Evolutionary conservation across 768 basidiomycete species (phyloP).

Genomic region (Boletellus ananiceps): DNA sequence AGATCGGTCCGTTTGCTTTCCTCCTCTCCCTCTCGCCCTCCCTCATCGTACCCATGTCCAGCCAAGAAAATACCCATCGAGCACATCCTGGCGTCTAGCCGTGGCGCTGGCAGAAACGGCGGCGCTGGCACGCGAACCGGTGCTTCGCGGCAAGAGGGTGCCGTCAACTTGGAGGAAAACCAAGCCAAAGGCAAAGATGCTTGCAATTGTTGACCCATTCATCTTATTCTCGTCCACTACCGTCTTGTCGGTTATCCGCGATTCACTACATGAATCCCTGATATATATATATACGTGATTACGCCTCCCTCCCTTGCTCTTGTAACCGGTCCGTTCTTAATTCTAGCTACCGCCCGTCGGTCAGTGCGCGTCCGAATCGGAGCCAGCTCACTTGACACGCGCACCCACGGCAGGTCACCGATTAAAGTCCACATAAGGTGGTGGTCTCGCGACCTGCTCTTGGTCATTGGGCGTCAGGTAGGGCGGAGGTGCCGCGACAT

Average conservation of each 20-base stretch:
- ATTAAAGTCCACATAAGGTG: conserved; percentile 57
- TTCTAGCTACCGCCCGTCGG: conserved; percentile 14
- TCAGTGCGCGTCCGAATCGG: conserved; percentile 8
- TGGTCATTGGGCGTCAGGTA: conserved; percentile 55
- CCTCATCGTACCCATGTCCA: conserved; percentile 24
- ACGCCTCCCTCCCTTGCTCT: conserved; percentile 14
- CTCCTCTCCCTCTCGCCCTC: not conserved
- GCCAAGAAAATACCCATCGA: conserved; percentile 91
- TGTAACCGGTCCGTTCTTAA: conserved; percentile 31
- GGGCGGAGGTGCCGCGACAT: conserved; percentile 72
- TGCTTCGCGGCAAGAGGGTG: conserved; percentile 45
- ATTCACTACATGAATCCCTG: conserved; percentile 13
- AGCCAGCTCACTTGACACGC: not conserved
- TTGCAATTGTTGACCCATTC: conserved; percentile 66
- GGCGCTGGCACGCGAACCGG: conserved; percentile 49
- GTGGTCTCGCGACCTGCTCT: conserved; percentile 53
- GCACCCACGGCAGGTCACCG: conserved; percentile 6
- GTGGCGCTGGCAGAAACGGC: conserved; percentile 60
- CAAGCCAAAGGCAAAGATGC: conserved; percentile 64
- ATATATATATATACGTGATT: conserved; percentile 20
- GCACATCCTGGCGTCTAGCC: conserved; percentile 83
- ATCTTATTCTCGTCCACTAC: conserved; percentile 13
- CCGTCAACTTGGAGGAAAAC: conserved; percentile 69
- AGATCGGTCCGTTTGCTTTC: conserved; percentile 68
- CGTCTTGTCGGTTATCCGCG: conserved; percentile 16